phyloP scores from a whole-genome alignment of 192 early-diverging fungal species.

The Backusella westeae region DNA sequence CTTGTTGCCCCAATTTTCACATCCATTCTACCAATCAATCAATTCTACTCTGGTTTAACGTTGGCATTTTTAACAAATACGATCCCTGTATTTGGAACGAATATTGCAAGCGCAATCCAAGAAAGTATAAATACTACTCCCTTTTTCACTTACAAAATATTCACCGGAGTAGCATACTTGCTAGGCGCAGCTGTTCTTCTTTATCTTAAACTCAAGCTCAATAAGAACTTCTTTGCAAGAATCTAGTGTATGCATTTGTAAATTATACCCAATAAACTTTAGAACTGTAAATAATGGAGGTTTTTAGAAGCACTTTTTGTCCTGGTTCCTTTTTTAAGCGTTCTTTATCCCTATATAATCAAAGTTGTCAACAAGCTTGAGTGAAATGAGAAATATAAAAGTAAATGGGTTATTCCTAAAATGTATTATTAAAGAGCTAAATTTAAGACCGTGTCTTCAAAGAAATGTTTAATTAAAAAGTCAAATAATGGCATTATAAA shows the following conservation, averaged over 20 bases:
- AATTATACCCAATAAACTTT: not conserved
- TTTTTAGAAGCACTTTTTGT: not conserved
- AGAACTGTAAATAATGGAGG: not conserved
- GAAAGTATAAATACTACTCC: conserved; percentile 15
- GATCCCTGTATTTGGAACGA: conserved; percentile 32
- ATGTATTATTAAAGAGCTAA: no score
- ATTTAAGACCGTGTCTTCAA: no score
- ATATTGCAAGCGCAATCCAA: conserved; percentile 35
- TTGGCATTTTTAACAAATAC: conserved; percentile 20
- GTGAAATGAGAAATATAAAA: no score
- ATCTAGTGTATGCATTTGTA: not conserved
- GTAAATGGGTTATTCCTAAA: no score
- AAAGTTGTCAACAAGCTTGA: no score
- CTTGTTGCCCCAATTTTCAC: conserved; percentile 28
- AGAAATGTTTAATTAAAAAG: no score
- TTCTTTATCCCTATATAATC: no score
- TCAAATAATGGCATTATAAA: no score
- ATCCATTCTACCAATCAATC: conserved; percentile 15
- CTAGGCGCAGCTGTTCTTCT: not conserved
- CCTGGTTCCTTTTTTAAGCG: no score
- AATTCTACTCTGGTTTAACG: conserved; percentile 23
- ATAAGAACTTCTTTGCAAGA: conserved; percentile 10
- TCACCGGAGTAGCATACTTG: conserved; percentile 27
- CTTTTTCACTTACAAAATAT: conserved; percentile 42
- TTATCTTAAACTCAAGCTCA: conserved; percentile 17